Base-by-base conservation (phyloP, 2,329 filamentous ascomycete species). In the Passalora sequoiae region DNA sequence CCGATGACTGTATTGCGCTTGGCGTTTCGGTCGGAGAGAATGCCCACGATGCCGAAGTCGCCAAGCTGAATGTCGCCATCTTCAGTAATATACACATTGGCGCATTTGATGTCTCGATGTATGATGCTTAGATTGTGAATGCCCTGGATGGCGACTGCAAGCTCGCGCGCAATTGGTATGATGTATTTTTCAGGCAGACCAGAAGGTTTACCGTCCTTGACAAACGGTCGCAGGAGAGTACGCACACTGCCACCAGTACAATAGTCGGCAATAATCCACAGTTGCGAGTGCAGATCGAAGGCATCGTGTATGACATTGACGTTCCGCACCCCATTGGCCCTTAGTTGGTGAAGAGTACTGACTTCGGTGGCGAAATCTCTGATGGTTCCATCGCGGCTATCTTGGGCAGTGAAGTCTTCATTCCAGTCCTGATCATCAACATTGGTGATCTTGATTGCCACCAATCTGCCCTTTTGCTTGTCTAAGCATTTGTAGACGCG, bases 261-360 rank as follows among this genome's bases (percentile, higher is more conserved):
- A 64, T 89, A 89, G 66, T 92, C 86, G 46, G 84, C 89, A 43
- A 92, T 80, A 70, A 92, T 86, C 87, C 87, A 94, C 69, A 94
- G 82, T 47, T 86, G 79, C 55, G 84, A 81, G 30, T 84, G 84
- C 27, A 91, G 80, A 6, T 84, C 80, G 15, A 89, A 74, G 4
- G 85, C 85, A 53, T 89, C 86, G 55, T 89, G 81, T 39, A 91
- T 83, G 55, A 82, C 77, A 61, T 91, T 92, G 67, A 94, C 81
- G 60, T 91, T 91, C 54, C 78, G 77, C 13, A 86, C 86, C 36
- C 81, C 83, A 53, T 76, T 84, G 53, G 86, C 82, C 58, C 83
- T 81, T 39, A 94, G 72, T 45, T 85, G 72, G 57, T 86, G 80
- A 38, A 94, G 70, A 17, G 86, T 77, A 36, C 72, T 75, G 31